Conservation (phyloP, 805 yeast genomes). For the Cyberlindnera xishuangbannaensis region DNA sequence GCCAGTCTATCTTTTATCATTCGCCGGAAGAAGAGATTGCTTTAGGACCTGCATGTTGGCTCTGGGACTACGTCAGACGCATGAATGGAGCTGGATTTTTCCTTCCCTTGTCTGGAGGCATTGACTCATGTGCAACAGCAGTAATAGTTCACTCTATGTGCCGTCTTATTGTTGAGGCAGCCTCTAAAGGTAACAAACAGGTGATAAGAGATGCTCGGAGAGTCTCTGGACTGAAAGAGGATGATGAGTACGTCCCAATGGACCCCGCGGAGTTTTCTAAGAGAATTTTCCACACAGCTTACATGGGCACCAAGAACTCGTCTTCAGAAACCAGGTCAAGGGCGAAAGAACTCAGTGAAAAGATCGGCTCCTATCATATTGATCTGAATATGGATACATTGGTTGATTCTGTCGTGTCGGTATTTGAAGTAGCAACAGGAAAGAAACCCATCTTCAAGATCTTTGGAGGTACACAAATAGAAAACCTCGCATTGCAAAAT, state of each 20-base stretch:
- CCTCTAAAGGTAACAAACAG: slow-evolving; percentile 58
- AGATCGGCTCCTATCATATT: slow-evolving; percentile 83
- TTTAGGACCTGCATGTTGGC: slow-evolving; percentile 98
- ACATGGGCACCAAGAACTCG: slow-evolving; percentile 95
- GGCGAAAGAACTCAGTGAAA: slow-evolving; percentile 67
- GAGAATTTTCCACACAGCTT: slow-evolving; percentile 79
- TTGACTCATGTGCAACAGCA: slow-evolving; percentile 97
- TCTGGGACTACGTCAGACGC: slow-evolving; percentile 96
- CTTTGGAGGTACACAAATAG: slow-evolving; percentile 89
- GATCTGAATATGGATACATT: slow-evolving; percentile 88
- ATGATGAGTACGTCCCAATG: slow-evolving; percentile 56
- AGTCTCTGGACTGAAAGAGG: slow-evolving; percentile 48
- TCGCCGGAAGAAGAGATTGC: slow-evolving; percentile 95
- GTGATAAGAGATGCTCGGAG: slow-evolving; percentile 73
- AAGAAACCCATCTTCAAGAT: slow-evolving; percentile 83
- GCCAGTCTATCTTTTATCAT: slow-evolving; percentile 54
- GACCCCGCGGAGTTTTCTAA: slow-evolving; percentile 73
- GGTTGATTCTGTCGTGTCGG: slow-evolving; percentile 64
- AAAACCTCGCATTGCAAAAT: slow-evolving; percentile 91
- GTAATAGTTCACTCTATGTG: slow-evolving; percentile 95
- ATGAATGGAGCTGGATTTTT: slow-evolving; percentile 89
- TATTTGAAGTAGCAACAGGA: slow-evolving; percentile 88
- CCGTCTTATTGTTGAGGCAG: slow-evolving; percentile 68
- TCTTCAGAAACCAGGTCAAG: slow-evolving; percentile 80
- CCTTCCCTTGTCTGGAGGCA: slow-evolving; percentile 93